Evolutionary conservation across 768 basidiomycete genomes (phyloP), one percentile per base, ranked within the genome.

Genomic region (Mrakia hoshinonis): DNA sequence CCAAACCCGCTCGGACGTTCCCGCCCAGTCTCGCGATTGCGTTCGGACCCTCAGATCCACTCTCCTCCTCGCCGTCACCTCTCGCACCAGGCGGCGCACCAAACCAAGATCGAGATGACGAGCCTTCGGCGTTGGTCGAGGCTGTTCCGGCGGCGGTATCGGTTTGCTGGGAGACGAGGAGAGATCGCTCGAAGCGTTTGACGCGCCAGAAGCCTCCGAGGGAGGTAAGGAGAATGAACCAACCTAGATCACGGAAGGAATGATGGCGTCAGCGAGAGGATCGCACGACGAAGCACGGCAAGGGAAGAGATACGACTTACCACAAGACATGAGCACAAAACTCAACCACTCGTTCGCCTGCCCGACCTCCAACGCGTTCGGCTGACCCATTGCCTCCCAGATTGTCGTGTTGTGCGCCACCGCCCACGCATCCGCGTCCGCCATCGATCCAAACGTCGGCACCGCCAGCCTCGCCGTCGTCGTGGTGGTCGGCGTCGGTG

Each of bases 221-320:
- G 46, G 90, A 91, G 0, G 91, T 89, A 43, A 96, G 82, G 39
- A 97, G 82, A 29, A 97, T 82, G 83, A 95, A 92, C 93, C 93
- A 96, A 22, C 72, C 94, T 55, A 93, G 75, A 0, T n/a, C n/a
- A n/a, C n/a, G 24, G 24, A 29, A 24, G 13, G 22, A 3, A 34
- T 11, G 18, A 38, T n/a, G 29, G 11, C 20, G 61, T 4, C 22
- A 31, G 4, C 2, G 63, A 65, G 24, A 46, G 43, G 31, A 49
- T 11, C 22, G 65, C 18, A 31, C 4, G 63, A 12, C 13, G 29
- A 18, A 31, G 20, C 9, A 10, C 48, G 22, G 47, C 1, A 0
- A 34, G 13, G 12, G 48, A 22, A 10, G 29, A 20, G 22, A 66
- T 3, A 43, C 15, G 15, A 66, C 65, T 36, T 26, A 66, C 65